Conservation (phyloP, 441 rosid species). For the Syzygium syzygioides region DNA sequence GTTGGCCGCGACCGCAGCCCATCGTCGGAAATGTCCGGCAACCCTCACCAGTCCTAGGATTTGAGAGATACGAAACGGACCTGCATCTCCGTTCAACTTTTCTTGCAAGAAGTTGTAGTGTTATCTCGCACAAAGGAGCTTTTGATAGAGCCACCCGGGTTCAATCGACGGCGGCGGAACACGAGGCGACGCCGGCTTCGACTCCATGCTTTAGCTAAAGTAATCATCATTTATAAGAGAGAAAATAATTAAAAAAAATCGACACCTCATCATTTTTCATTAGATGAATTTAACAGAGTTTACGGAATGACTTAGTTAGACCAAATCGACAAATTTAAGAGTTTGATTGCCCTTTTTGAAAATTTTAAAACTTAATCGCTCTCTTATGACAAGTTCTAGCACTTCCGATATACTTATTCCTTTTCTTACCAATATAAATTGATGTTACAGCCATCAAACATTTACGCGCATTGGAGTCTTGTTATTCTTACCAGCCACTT, state of each 20-base stretch:
- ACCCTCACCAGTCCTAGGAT: no score
- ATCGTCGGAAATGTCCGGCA: no score
- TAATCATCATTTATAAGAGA: neutral
- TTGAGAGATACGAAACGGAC: no score
- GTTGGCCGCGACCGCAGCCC: no score
- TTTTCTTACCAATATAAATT: neutral
- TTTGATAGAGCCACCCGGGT: no score
- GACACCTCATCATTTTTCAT: rapidly evolving
- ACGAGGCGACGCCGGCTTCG: no score
- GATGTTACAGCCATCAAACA: neutral
- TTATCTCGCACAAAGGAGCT: no score
- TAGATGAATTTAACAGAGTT: rapidly evolving
- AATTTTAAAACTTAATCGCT: rapidly evolving
- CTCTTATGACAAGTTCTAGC: rapidly evolving
- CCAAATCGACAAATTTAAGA: rapidly evolving
- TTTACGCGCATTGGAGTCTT: neutral
- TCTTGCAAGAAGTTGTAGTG: no score
- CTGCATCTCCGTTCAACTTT: no score
- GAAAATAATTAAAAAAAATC: neutral
- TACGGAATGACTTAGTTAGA: rapidly evolving
- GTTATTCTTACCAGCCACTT: neutral
- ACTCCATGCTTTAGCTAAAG: neutral
- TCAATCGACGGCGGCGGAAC: no score
- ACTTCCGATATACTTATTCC: neutral
- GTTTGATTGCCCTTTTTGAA: rapidly evolving